Base-by-base conservation (phyloP, 768 basidiomycete genomes). In the Naganishia vishniacii region DNA sequence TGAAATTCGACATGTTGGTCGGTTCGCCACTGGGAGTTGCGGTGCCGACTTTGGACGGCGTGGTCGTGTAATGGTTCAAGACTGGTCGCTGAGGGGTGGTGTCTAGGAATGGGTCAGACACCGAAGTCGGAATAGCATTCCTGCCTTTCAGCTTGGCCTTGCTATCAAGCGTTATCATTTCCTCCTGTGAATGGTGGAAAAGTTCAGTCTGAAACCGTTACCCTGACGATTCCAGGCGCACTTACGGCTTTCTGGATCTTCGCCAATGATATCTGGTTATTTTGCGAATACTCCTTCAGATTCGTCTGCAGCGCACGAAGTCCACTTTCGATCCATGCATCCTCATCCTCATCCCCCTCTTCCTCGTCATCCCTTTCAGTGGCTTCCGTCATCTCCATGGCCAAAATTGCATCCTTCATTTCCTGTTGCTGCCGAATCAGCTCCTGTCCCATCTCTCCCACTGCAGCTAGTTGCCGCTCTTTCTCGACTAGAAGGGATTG, bases 381-480 rank as follows among this genome's bases (percentile, higher is more conserved):
- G 70, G 90, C 87, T 23, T 78, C 77, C 37, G 84, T 81, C 65
- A 97, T 89, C 58, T 89, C 84, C 73, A 87, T 86, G 78, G 95
- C 90, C 67, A 97, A 84, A 74, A 94, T 89, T 79, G 89, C 86
- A 78, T 91, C 91, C 80, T 13, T 31, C 49, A 51, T 51, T 20
- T 51, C 49, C 49, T 51, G 49, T 13, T 51, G 49, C 31, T 98
- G 94, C 20, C 85, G 84, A 66, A 97, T 85, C 71, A 98, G 85
- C 76, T 89, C 88, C 79, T 95, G 91, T 58, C 94, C 93, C 74
- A 98, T 85, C 61, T 86, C 87, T 40, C 89, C 92, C 4, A 91
- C 90, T 68, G 90, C 88, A 68, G 90, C 86, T 34, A 97, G 86
- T 77, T 97, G 91, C 73, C 86, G 85, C 78, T 92, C 89, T 81